phyloP scores from a whole-genome alignment of 257 asterid genomes.

The Solanum dulcamara region DNA sequence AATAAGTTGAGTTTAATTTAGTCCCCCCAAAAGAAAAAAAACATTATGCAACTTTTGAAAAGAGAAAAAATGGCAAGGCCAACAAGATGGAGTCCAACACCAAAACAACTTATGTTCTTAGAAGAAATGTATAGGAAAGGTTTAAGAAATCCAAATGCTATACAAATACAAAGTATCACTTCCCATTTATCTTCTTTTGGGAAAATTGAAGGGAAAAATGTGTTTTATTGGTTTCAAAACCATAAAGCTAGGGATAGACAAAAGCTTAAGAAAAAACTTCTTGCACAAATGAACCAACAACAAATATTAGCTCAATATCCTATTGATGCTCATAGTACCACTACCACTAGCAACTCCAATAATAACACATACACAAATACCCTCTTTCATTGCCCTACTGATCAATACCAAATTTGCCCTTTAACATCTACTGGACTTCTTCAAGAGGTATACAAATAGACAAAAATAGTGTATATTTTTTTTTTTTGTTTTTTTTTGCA shows the following conservation, averaged over 20 bases:
- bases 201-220: conserved; percentile 72
- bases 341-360: background rate
- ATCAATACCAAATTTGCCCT: background rate
- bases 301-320: background rate
- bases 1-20: too few species aligned
- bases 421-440: background rate
- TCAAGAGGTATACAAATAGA: background rate
- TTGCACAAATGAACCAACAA: background rate
- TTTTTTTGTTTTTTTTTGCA: background rate
- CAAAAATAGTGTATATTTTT: background rate
- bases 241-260: conserved; percentile 82
- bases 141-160: conserved; percentile 61
- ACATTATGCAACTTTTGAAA: background rate
- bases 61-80: background rate
- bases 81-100: conserved; percentile 79
- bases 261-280: conserved; percentile 14
- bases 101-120: conserved; percentile 64
- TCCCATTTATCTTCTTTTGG: conserved; percentile 56
- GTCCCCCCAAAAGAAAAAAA: background rate
- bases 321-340: background rate
- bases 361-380: background rate
- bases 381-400: background rate
- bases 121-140: conserved; percentile 70
- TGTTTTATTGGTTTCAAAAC: conserved; percentile 78
- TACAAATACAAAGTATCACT: conserved; percentile 67